Percentiles rank a stretch among this genome's conserved stretches.
Conservation (phyloP, 192 early-diverging fungal species). For the Spizellomyces sp. region DNA sequence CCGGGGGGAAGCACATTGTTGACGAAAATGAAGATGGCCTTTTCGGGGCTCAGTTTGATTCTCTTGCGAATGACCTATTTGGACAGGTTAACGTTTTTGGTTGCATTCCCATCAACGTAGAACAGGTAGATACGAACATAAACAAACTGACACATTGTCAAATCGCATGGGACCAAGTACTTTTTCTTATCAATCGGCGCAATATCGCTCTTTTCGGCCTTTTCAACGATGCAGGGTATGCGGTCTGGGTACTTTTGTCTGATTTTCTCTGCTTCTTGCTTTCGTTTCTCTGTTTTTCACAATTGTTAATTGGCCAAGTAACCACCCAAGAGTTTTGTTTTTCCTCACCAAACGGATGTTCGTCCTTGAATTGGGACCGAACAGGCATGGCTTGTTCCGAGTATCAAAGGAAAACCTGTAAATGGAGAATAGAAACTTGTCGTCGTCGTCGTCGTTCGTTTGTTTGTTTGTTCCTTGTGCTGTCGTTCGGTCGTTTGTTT, state of each 20-base stretch:
- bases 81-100: not conserved
- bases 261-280: slow-evolving; percentile 94
- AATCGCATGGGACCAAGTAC: slow-evolving; percentile 93
- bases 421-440: too few relatives aligned
- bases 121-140: slow-evolving; percentile 54
- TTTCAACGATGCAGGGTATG: slow-evolving; percentile 74
- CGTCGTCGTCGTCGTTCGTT: too few relatives aligned
- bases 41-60: slow-evolving; percentile 94
- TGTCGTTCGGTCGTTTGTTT: too few relatives aligned
- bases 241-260: slow-evolving; percentile 89
- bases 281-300: slow-evolving; percentile 81
- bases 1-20: slow-evolving; percentile 94
- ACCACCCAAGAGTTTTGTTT: not conserved
- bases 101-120: too few relatives aligned
- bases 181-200: slow-evolving; percentile 98
- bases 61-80: slow-evolving; percentile 80
- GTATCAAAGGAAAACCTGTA: too few relatives aligned
- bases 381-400: slow-evolving; percentile 49
- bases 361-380: slow-evolving; percentile 93
- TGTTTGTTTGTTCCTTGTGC: too few relatives aligned
- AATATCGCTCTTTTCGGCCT: slow-evolving; percentile 97
- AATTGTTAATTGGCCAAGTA: not conserved
- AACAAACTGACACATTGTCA: slow-evolving; percentile 97
- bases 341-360: slow-evolving; percentile 87
- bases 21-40: slow-evolving; percentile 99